These are phyloP conservation scores for Nannizziopsis arthrosporioides DNA, from an alignment of 2,329 filamentous ascomycete genomes.

Conservation along the genomic window DNA sequence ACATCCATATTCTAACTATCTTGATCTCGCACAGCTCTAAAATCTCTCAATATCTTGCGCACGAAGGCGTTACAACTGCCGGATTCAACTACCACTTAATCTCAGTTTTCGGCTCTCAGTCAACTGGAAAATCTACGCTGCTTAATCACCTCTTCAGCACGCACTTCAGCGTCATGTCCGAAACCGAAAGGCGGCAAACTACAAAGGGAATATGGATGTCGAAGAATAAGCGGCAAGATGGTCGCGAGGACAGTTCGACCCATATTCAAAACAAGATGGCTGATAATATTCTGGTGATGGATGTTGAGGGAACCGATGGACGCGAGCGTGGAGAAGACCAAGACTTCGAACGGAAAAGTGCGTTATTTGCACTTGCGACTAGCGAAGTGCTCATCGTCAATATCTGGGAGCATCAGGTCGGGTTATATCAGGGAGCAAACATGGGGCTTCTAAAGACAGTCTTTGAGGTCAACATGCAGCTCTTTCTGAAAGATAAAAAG, in stretches of 20 bases:
- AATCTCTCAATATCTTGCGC: slow-evolving; percentile 68
- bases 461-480: slow-evolving; percentile 93
- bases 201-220: slow-evolving; percentile 99
- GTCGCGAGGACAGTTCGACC: slow-evolving; percentile 23
- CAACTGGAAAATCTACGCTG: slow-evolving; percentile 93
- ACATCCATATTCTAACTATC: slow-evolving; percentile 5
- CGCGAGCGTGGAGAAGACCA: slow-evolving; percentile 94
- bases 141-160: slow-evolving; percentile 94
- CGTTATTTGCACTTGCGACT: slow-evolving; percentile 89
- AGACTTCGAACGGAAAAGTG: slow-evolving; percentile 97
- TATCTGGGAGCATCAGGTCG: slow-evolving; percentile 98
- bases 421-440: slow-evolving; percentile 94
- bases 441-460: slow-evolving; percentile 98
- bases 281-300: slow-evolving; percentile 98
- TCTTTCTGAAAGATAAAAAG: slow-evolving; percentile 93
- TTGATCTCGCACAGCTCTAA: slow-evolving; percentile 46
- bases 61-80: slow-evolving; percentile 68
- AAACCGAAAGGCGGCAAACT: slow-evolving; percentile 84
- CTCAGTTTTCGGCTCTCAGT: slow-evolving; percentile 97
- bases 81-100: slow-evolving; percentile 99
- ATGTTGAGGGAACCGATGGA: slow-evolving; percentile 95
- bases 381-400: slow-evolving; percentile 98
- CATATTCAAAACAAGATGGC: slow-evolving; percentile 53
- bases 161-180: slow-evolving; percentile 94
- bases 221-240: slow-evolving; percentile 64